Percentiles rank a stretch among this genome's conserved stretches.
phyloP scores from a whole-genome alignment of 345 rosid genomes.

The Ceriops decandra region DNA sequence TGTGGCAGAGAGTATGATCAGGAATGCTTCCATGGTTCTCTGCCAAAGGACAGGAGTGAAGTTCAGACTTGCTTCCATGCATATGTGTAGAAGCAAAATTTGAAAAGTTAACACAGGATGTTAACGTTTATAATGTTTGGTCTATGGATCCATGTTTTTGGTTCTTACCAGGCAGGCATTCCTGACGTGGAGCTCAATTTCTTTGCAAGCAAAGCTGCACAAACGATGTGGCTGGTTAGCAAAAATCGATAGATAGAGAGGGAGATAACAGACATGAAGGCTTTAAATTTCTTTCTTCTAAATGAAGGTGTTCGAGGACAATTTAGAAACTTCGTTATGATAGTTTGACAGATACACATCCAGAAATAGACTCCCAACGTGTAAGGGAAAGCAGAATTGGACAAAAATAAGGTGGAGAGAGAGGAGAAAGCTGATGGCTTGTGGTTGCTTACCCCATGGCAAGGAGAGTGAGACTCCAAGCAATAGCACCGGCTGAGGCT shows the following conservation, averaged over 20 bases:
- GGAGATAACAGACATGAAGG: not conserved
- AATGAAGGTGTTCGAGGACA: too few species aligned
- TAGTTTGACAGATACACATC: too few species aligned
- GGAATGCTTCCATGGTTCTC: constrained; percentile 97
- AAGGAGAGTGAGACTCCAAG: constrained; percentile 84
- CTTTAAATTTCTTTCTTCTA: not conserved
- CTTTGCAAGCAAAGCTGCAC: constrained; percentile 82
- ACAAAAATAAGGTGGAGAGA: too few species aligned
- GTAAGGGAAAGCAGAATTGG: too few species aligned
- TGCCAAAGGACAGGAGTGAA: constrained; percentile 30
- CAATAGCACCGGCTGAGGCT: constrained; percentile 61
- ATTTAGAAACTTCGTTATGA: too few species aligned
- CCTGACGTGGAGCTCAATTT: constrained; percentile 63
- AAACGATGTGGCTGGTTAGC: constrained; percentile 14
- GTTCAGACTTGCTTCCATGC: not conserved
- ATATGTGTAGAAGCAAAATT: not conserved
- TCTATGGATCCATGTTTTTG: not conserved
- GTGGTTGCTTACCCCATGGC: constrained; percentile 68
- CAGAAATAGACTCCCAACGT: too few species aligned
- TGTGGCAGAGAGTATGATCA: constrained; percentile 74
- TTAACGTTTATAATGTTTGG: not conserved
- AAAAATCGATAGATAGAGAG: not conserved
- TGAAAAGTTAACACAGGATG: too few species aligned
- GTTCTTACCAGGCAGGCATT: constrained; percentile 72
- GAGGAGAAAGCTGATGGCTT: not conserved